These are phyloP conservation scores for Cercospora sojina DNA, from an alignment of 2,329 filamentous ascomycete genomes.

Conservation along the genomic window DNA sequence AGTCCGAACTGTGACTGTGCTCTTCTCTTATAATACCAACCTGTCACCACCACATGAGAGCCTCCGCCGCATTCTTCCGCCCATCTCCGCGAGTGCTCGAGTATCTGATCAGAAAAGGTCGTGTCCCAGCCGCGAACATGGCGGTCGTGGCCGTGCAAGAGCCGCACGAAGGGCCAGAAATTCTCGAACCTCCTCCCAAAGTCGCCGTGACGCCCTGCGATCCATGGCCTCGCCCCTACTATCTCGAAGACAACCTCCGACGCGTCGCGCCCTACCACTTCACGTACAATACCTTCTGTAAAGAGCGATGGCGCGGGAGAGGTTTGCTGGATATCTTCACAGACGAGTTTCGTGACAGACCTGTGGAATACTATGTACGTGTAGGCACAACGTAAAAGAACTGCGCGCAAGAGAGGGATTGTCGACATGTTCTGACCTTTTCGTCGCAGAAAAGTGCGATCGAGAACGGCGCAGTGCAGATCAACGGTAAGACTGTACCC, in stretches of 20 bases:
- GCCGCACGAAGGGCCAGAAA: constrained; percentile 35
- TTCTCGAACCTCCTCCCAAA: constrained; percentile 48
- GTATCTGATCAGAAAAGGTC: constrained; percentile 52
- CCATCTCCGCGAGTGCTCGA: constrained; percentile 54
- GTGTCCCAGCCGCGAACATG: constrained; percentile 30
- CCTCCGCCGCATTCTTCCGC: constrained; percentile 9
- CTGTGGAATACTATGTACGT: constrained; percentile 78
- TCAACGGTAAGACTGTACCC: constrained; percentile 72
- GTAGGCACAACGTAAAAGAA: not conserved
- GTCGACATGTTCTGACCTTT: constrained; percentile 28
- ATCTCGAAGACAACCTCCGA: constrained; percentile 77
- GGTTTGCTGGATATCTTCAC: constrained; percentile 83
- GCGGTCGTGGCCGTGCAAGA: constrained; percentile 33
- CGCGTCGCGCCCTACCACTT: constrained; percentile 84
- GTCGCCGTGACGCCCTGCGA: constrained; percentile 56
- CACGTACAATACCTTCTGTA: constrained; percentile 94
- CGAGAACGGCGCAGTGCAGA: constrained; percentile 70
- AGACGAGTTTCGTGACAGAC: constrained; percentile 86
- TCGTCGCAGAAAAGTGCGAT: constrained; percentile 66
- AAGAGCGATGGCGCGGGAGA: constrained; percentile 85
- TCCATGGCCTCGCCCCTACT: constrained; percentile 71
- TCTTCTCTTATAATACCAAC: not conserved
- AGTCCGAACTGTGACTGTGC: not conserved
- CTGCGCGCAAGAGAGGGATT: constrained; percentile 25
- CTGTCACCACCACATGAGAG: constrained; percentile 17